Evolutionary conservation across 441 rosid genomes (phyloP).

Genomic region (Brassica balearica): DNA sequence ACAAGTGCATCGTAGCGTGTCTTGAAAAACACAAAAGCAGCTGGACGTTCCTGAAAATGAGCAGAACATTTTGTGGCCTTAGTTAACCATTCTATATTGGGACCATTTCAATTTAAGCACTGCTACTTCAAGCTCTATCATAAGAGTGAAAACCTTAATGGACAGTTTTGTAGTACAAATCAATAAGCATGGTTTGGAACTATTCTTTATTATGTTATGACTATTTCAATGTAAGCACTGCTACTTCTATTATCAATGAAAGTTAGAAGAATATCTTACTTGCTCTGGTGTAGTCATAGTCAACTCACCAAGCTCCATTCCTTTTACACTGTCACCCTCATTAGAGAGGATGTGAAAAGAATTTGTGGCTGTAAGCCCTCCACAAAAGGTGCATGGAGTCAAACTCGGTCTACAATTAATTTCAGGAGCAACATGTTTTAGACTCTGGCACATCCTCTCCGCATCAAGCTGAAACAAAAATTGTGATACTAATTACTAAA

Average conservation of each 20-base stretch:
- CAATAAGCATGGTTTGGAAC: background rate
- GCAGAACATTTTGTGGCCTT: background rate
- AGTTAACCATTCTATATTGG: background rate
- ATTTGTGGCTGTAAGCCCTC: slow-evolving; percentile 51
- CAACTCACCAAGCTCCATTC: slow-evolving; percentile 50
- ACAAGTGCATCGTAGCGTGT: slow-evolving; percentile 81
- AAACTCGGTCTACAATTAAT: slow-evolving; percentile 47
- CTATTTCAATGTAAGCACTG: background rate
- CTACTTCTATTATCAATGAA: slow-evolving; percentile 13
- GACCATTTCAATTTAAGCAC: background rate
- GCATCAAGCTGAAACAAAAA: slow-evolving; percentile 68
- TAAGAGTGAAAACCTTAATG: background rate
- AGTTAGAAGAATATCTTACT: slow-evolving; percentile 43
- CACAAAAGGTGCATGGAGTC: slow-evolving; percentile 58
- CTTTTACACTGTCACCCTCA: slow-evolving; percentile 53
- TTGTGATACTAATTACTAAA: background rate
- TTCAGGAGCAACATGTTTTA: slow-evolving; percentile 57
- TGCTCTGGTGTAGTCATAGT: slow-evolving; percentile 55
- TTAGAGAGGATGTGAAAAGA: slow-evolving; percentile 71
- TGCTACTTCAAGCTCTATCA: background rate
- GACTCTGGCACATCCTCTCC: slow-evolving; percentile 63
- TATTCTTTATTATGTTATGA: background rate
- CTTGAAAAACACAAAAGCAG: slow-evolving; percentile 94
- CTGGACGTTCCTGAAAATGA: slow-evolving; percentile 53
- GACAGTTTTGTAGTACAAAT: background rate